Evolutionary conservation across 768 basidiomycete species (phyloP).

Genomic region (Harrya chromipes): DNA sequence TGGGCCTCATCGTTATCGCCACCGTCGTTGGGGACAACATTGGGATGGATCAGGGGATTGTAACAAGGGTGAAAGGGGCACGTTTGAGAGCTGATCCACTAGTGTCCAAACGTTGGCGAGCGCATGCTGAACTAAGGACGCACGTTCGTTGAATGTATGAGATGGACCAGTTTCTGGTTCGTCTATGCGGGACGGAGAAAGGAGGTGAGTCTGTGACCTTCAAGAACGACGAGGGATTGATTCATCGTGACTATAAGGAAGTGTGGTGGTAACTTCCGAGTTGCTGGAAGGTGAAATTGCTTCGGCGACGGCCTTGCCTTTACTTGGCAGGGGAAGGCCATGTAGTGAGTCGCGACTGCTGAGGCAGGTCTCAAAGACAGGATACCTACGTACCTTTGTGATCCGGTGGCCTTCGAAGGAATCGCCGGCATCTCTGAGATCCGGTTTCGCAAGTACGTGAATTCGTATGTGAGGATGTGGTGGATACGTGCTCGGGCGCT

Average conservation of each 20-base stretch:
- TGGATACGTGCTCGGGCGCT: conserved; percentile 3
- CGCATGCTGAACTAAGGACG: background rate
- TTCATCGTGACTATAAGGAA: conserved; percentile 11
- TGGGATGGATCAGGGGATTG: too few relatives aligned
- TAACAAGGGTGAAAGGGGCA: too few relatives aligned
- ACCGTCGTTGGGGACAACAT: too few relatives aligned
- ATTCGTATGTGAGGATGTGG: background rate
- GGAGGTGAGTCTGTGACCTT: background rate
- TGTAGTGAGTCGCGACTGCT: background rate
- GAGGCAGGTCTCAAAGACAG: background rate
- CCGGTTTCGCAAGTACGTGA: background rate
- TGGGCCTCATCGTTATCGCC: too few relatives aligned
- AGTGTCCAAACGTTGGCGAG: background rate
- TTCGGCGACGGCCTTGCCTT: conserved; percentile 3
- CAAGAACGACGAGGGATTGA: background rate
- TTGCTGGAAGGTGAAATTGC: conserved; percentile 1
- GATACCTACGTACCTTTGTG: conserved; percentile 6
- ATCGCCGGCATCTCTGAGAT: conserved; percentile 2
- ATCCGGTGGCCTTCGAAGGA: background rate
- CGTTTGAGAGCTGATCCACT: too few relatives aligned
- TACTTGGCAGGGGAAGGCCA: background rate
- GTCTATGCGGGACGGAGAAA: conserved; percentile 1
- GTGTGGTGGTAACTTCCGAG: conserved; percentile 8
- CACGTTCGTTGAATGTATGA: background rate
- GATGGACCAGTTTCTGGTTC: conserved; percentile 5